Base-by-base conservation (phyloP, 225 moss, liverwort and hornwort genomes). In the Rhytidiadelphus loreus region DNA sequence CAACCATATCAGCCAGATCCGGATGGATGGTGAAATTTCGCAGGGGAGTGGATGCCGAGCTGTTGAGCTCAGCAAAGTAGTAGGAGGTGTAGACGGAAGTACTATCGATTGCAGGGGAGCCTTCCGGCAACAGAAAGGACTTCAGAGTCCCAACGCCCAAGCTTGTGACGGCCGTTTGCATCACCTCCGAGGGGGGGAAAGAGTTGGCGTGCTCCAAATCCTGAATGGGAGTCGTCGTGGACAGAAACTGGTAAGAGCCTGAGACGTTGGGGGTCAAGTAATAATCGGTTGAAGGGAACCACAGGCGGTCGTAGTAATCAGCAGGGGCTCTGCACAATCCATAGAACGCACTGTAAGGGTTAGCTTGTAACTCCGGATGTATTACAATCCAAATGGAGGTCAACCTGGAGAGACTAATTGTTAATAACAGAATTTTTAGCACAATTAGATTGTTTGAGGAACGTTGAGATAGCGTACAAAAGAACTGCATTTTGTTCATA, bases 191-290 rank as follows among this genome's bases (percentile, higher is more conserved):
- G 16, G 90, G 87, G 13, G 84, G 37, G 0, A 0, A 6, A 4
- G 0, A 8, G 17, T 8, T 28, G 7, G 29, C 2, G 22, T 1
- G 0, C 48, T 24, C 9, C 21, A 30, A 18, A 6, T 0, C 0
- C 3, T 0, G 0, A n/a, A 86, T 9, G 6, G 81, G 37, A 28
- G 21, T 24, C 29, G 32, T 70, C 59, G 86, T 81, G 37, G 77
- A 60, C 60, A 90, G 35, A 53, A 77, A 60, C 48, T 82, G 21
- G 11, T 82, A 19, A 21, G 64, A 7, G 33, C 70, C 70, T 41
- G 32, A 30, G 25, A 18, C 35, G 20, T 41, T 86, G 77, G 33
- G 83, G 15, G 17, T 59, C 48, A 87, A 70, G 52, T 83, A 86
- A 25, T 89, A 55, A 11, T 4, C 3, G 5, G 29, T 29, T 1